These are phyloP conservation scores for Hibiscus trionum DNA, from an alignment of 345 rosid genomes.

Conservation along the genomic window DNA sequence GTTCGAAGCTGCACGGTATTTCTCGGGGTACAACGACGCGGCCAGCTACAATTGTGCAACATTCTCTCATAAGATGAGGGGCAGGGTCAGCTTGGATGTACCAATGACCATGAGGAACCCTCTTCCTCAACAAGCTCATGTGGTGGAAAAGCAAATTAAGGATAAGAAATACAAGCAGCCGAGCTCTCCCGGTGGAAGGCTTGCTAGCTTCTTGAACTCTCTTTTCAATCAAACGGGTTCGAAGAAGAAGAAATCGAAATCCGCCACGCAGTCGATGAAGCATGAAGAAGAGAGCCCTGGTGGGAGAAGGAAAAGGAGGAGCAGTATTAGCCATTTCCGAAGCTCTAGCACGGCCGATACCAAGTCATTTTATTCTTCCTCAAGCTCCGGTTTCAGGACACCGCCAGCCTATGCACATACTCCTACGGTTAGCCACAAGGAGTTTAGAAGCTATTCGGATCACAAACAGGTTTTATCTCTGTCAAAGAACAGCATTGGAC, in stretches of 20 bases:
- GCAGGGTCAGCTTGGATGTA: constrained; percentile 65
- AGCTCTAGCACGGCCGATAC: constrained; percentile 48
- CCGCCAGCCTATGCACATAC: constrained; percentile 58
- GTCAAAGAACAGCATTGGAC: constrained; percentile 17
- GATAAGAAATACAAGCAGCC: constrained; percentile 73
- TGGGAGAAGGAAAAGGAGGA: constrained; percentile 68
- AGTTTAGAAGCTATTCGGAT: constrained; percentile 39
- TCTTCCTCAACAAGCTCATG: constrained; percentile 30
- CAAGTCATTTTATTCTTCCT: constrained; percentile 49
- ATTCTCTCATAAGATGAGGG: constrained; percentile 29
- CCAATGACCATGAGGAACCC: constrained; percentile 36
- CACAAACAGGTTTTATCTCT: constrained; percentile 34
- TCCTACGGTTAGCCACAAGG: constrained; percentile 48
- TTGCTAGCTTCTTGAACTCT: constrained; percentile 88
- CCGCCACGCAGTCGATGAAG: constrained; percentile 37
- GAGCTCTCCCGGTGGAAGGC: constrained; percentile 79
- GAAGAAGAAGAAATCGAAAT: constrained; percentile 63
- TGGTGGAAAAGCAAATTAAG: constrained; percentile 37
- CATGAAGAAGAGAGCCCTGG: constrained; percentile 65
- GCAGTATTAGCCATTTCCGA: constrained; percentile 80
- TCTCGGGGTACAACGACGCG: constrained; percentile 56
- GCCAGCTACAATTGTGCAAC: constrained; percentile 16
- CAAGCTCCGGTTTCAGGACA: constrained; percentile 66
- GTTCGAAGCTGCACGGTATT: constrained; percentile 81
- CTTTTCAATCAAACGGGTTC: constrained; percentile 67